These are phyloP conservation scores for Solanum boliviense DNA, from an alignment of 257 asterid species.

Conservation along the genomic window DNA sequence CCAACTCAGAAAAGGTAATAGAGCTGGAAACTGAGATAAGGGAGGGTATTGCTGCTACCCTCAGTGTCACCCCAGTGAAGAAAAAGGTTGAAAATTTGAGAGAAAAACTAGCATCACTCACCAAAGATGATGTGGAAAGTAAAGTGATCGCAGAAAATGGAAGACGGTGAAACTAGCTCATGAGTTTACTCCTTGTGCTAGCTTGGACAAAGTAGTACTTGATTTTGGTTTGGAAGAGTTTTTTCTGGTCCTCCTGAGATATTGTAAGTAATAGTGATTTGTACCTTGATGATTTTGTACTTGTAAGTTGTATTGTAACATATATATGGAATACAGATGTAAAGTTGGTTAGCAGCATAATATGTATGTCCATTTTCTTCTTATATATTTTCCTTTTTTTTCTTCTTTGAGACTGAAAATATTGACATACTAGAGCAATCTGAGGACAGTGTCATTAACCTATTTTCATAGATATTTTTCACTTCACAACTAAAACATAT, in stretches of 20 bases:
- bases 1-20: slow-evolving; percentile 23
- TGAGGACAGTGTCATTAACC: neutral
- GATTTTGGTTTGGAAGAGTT: neutral
- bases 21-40: slow-evolving; percentile 34
- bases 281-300: neutral
- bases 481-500: neutral
- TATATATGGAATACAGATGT: neutral
- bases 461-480: neutral
- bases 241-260: neutral
- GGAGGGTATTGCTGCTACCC: slow-evolving; percentile 26
- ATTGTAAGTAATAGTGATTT: neutral
- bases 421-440: neutral
- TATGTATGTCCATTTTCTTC: neutral
- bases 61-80: slow-evolving; percentile 24
- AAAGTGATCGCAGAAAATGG: slow-evolving; percentile 20
- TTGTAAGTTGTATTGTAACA: neutral
- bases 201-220: neutral
- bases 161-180: slow-evolving; percentile 7
- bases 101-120: slow-evolving; percentile 5
- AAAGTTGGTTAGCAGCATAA: neutral
- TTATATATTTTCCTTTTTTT: neutral
- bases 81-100: slow-evolving; percentile 31
- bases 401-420: neutral
- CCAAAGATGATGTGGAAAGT: slow-evolving; percentile 9
- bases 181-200: neutral